Evolutionary conservation across 306 rosid species (phyloP).

Genomic region (Comarum palustre): DNA sequence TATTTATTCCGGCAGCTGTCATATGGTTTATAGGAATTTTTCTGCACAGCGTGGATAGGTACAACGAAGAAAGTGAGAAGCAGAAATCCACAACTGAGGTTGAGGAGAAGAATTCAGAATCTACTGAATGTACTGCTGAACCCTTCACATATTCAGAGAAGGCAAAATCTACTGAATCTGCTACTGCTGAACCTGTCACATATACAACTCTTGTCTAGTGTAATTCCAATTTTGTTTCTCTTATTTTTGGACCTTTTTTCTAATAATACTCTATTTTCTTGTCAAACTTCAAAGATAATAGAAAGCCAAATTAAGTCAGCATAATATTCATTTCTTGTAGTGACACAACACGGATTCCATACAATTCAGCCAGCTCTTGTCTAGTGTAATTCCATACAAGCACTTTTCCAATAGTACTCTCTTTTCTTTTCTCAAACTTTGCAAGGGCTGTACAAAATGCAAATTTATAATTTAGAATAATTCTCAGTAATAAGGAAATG

Average conservation of each 20-base stretch:
- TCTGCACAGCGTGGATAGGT: constrained; percentile 57
- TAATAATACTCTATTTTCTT: too few species aligned
- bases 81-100: constrained; percentile 33
- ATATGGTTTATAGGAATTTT: constrained; percentile 79
- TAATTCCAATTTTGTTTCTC: neutral
- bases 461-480: neutral
- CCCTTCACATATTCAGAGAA: constrained; percentile 1
- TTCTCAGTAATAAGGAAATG: neutral
- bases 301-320: too few species aligned
- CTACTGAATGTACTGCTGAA: constrained; percentile 29
- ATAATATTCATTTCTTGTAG: too few species aligned
- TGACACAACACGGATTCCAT: too few species aligned
- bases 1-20: constrained; percentile 62
- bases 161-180: too few species aligned
- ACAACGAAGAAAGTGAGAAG: constrained; percentile 44
- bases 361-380: too few species aligned
- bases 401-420: neutral
- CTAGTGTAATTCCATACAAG: neutral
- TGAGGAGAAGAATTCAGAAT: constrained; percentile 32
- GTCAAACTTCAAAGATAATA: too few species aligned
- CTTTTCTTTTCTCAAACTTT: neutral
- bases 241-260: neutral
- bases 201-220: neutral
- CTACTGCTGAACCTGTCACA: constrained; percentile 24
- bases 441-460: neutral